Percentiles rank a stretch among this genome's conserved stretches.
Conservation (phyloP, 192 early-diverging fungal genomes). For the Ambispora gerdemannii region DNA sequence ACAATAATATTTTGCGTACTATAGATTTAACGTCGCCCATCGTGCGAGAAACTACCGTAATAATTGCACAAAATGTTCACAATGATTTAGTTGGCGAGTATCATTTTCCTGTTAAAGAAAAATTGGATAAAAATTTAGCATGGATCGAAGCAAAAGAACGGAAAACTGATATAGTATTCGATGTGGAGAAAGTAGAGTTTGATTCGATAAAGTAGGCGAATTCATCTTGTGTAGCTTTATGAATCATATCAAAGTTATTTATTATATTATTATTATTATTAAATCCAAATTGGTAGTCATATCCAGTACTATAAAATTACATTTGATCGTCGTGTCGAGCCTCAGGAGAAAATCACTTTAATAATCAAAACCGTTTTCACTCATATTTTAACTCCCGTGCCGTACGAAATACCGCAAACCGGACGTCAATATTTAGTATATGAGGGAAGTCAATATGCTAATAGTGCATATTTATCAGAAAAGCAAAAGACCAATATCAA, state of each 20-base stretch:
- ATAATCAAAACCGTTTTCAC: slow-evolving; percentile 52
- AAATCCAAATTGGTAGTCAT: slow-evolving; percentile 20
- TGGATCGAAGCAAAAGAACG: slow-evolving; percentile 43
- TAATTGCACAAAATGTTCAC: slow-evolving; percentile 45
- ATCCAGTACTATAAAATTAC: slow-evolving; percentile 50
- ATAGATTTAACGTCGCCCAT: slow-evolving; percentile 56
- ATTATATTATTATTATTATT: not conserved
- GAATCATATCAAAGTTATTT: not conserved
- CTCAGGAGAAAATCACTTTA: slow-evolving; percentile 59
- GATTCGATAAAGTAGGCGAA: slow-evolving; percentile 21
- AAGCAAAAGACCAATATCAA: slow-evolving; percentile 78
- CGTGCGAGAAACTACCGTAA: slow-evolving; percentile 47
- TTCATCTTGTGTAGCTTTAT: not conserved
- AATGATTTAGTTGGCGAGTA: slow-evolving; percentile 42
- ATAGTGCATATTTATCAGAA: slow-evolving; percentile 61
- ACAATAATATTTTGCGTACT: slow-evolving; percentile 58
- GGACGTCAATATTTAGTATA: slow-evolving; percentile 67
- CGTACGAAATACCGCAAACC: slow-evolving; percentile 54
- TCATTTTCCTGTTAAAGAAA: slow-evolving; percentile 43
- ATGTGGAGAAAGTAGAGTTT: slow-evolving; percentile 35
- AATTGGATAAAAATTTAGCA: slow-evolving; percentile 35
- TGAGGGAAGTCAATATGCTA: slow-evolving; percentile 56
- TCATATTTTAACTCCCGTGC: slow-evolving; percentile 49
- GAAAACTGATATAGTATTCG: slow-evolving; percentile 40
- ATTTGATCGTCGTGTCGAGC: slow-evolving; percentile 43